Evolutionary conservation across 2,329 filamentous ascomycete species (phyloP).

Genomic region (Aspergillus ustus): DNA sequence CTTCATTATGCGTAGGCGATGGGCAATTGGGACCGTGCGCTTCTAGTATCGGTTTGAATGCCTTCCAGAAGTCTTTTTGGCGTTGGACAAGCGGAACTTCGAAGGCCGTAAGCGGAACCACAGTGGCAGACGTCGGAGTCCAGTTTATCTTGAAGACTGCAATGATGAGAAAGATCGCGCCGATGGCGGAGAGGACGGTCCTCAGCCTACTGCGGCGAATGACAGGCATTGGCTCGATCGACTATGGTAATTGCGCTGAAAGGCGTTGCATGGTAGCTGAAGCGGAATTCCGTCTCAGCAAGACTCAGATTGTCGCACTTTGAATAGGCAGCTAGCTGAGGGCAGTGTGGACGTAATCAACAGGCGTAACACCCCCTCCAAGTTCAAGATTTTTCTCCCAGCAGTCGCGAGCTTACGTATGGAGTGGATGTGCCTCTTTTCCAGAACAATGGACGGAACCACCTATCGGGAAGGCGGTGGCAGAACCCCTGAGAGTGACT

Average conservation of each 20-base stretch:
- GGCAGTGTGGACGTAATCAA: background rate
- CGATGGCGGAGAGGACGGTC: slow-evolving; percentile 34
- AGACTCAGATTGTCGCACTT: background rate
- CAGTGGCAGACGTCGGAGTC: slow-evolving; percentile 37
- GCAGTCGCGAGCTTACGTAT: background rate
- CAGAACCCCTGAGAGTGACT: slow-evolving; percentile 14
- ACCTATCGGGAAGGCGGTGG: slow-evolving; percentile 20
- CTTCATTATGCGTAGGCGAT: slow-evolving; percentile 30
- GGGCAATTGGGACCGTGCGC: slow-evolving; percentile 37
- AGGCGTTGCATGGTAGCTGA: background rate
- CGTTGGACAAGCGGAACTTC: slow-evolving; percentile 41
- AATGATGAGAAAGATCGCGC: slow-evolving; percentile 36
- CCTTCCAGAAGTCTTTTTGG: slow-evolving; percentile 45
- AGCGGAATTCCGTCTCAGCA: background rate
- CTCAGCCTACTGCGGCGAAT: slow-evolving; percentile 36
- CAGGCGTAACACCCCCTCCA: background rate
- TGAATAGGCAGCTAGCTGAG: background rate
- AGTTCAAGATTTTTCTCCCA: background rate
- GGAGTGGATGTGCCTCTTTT: background rate
- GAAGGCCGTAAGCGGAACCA: slow-evolving; percentile 39
- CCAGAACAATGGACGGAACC: background rate
- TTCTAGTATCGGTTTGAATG: slow-evolving; percentile 39
- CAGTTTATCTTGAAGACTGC: slow-evolving; percentile 42
- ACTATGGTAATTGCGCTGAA: slow-evolving; percentile 4
- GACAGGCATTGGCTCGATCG: slow-evolving; percentile 27